Conservation (phyloP, 2,329 filamentous ascomycete genomes). For the Lachnellula subtilissima region DNA sequence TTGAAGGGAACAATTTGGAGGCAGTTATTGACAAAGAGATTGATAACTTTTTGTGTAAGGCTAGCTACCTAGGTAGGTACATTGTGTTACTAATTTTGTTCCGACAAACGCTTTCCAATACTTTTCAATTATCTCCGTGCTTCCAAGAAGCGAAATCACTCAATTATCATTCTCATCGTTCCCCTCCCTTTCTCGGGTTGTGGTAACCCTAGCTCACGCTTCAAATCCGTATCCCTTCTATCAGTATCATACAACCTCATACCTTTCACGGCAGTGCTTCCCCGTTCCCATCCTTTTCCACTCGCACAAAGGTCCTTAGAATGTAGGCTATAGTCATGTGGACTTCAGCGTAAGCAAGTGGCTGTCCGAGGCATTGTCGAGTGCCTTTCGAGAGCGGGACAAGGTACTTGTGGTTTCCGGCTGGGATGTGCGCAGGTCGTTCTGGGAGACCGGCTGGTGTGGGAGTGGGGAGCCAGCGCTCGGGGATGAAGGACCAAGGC, state of each 20-base stretch:
- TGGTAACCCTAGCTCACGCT: slow-evolving; percentile 10
- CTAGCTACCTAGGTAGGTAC: too few relatives aligned
- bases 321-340: slow-evolving; percentile 7
- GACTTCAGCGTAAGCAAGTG: slow-evolving; percentile 10
- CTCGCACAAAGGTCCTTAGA: slow-evolving; percentile 5
- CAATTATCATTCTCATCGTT: slow-evolving; percentile 2
- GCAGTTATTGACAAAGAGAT: too few relatives aligned
- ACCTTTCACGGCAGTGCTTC: neutral
- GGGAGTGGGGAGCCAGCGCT: slow-evolving; percentile 12
- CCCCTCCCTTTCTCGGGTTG: slow-evolving; percentile 11
- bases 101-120: too few relatives aligned
- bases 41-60: too few relatives aligned
- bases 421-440: slow-evolving; percentile 1
- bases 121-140: too few relatives aligned
- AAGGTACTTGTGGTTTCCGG: slow-evolving; percentile 7
- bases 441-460: too few relatives aligned
- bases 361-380: slow-evolving; percentile 10
- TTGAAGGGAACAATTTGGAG: too few relatives aligned
- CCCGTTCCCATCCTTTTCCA: slow-evolving; percentile 9
- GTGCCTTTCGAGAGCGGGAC: slow-evolving; percentile 12
- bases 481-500: slow-evolving; percentile 13
- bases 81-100: too few relatives aligned
- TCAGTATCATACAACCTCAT: slow-evolving; percentile 15
- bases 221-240: slow-evolving; percentile 13
- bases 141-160: neutral